Percentiles rank a stretch among this genome's conserved stretches.
These are phyloP conservation scores for Neonectria neomacrospora DNA, from an alignment of 2,329 filamentous ascomycete genomes.

Conservation along the genomic window DNA sequence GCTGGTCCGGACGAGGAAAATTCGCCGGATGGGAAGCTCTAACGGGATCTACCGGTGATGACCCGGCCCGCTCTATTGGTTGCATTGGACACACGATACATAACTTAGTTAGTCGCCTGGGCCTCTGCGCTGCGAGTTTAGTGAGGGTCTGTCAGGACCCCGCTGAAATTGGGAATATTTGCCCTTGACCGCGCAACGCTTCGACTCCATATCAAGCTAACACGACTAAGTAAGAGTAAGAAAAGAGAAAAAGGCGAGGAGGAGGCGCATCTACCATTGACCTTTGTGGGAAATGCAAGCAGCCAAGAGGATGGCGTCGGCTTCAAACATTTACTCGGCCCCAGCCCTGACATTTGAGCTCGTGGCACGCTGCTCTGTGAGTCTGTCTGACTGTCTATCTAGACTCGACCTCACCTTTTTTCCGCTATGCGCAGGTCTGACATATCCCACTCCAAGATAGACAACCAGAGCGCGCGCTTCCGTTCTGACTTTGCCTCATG, in stretches of 20 bases:
- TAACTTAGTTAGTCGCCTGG: neutral
- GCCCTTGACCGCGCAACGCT: constrained; percentile 22
- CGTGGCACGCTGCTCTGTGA: constrained; percentile 81
- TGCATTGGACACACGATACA: constrained; percentile 18
- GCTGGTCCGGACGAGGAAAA: constrained; percentile 43
- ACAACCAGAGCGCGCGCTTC: constrained; percentile 95
- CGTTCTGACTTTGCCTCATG: constrained; percentile 88
- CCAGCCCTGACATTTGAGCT: constrained; percentile 83
- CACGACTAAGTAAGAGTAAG: constrained; percentile 17
- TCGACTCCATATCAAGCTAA: constrained; percentile 28
- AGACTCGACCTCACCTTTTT: constrained; percentile 27
- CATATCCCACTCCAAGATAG: constrained; percentile 57
- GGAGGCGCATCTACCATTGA: constrained; percentile 8
- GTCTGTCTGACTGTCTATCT: constrained; percentile 44
- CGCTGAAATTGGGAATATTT: constrained; percentile 36
- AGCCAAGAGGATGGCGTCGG: constrained; percentile 59
- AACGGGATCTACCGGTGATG: constrained; percentile 46
- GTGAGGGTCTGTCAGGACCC: constrained; percentile 23
- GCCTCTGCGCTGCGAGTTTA: constrained; percentile 5
- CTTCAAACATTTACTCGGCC: constrained; percentile 61
- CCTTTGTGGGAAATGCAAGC: constrained; percentile 44
- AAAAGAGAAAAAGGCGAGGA: constrained; percentile 21
- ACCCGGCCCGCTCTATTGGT: constrained; percentile 44
- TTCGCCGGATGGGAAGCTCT: constrained; percentile 43
- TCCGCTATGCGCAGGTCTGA: constrained; percentile 30